Conservation (phyloP, 768 basidiomycete species). For the Boletus edulis region DNA sequence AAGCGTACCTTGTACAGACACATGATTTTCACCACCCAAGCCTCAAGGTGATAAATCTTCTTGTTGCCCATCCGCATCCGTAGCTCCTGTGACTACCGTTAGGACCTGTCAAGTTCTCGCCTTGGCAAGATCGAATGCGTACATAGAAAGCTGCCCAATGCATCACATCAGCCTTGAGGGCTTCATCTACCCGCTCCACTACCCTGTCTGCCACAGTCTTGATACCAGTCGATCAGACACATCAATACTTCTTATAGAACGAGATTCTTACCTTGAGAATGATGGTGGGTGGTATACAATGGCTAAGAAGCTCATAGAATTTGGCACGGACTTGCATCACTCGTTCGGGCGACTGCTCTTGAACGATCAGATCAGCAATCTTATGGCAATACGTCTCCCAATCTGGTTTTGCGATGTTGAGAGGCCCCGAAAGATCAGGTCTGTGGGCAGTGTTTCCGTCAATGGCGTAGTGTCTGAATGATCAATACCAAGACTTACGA, state of each 20-base stretch:
- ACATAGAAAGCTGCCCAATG: conserved; percentile 99
- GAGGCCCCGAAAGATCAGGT: conserved; percentile 76
- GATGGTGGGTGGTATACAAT: conserved; percentile 93
- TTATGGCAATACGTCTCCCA: conserved; percentile 98
- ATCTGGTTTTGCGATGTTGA: conserved; percentile 93
- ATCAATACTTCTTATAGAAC: not conserved
- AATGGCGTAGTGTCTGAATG: not conserved
- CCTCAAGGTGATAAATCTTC: conserved; percentile 96
- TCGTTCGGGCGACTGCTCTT: conserved; percentile 84
- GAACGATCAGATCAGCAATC: conserved; percentile 85
- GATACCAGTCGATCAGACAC: conserved; percentile 2
- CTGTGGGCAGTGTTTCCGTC: conserved; percentile 35
- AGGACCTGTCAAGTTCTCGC: not conserved
- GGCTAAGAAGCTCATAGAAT: conserved; percentile 92
- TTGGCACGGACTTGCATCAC: conserved; percentile 92
- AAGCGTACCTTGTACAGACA: conserved; percentile 71
- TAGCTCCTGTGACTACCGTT: conserved; percentile 59
- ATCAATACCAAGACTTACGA: conserved; percentile 52
- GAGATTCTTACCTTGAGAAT: conserved; percentile 72
- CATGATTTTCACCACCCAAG: conserved; percentile 98
- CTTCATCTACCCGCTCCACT: conserved; percentile 86
- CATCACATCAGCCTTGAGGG: conserved; percentile 88
- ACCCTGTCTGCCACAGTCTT: conserved; percentile 93
- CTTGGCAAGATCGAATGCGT: conserved; percentile 27
- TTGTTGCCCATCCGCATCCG: conserved; percentile 94